A percentile compares a stretch with the other conserved stretches of the same genome.
phyloP scores from a whole-genome alignment of 2,329 filamentous ascomycete species.

The Stenocarpella maydis region DNA sequence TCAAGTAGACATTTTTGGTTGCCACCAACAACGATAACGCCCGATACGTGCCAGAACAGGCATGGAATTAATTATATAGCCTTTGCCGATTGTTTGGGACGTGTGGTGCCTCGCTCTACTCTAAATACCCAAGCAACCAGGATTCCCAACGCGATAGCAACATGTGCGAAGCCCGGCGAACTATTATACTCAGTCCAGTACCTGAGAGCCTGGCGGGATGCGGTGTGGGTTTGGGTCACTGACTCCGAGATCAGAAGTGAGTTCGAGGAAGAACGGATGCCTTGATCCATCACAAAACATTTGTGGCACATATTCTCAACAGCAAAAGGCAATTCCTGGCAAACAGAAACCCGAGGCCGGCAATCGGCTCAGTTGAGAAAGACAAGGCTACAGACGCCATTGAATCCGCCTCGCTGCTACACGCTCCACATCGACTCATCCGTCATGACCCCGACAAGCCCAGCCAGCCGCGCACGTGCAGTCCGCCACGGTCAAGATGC shows the following conservation, averaged over 20 bases:
- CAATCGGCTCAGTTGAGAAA: constrained; percentile 31
- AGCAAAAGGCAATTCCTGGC: constrained; percentile 15
- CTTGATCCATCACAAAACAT: constrained; percentile 6
- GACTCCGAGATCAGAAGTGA: not conserved
- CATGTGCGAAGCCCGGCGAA: not conserved
- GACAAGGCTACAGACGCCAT: constrained; percentile 33
- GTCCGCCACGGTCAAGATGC: constrained; percentile 1
- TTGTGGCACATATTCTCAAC: constrained; percentile 14
- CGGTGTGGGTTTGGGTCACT: not conserved
- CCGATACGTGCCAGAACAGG: not conserved
- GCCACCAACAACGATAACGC: not conserved
- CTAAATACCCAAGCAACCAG: not conserved
- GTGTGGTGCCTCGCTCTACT: constrained; percentile 10
- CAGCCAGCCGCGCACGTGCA: not conserved
- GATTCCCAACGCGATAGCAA: not conserved
- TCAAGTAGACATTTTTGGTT: not conserved
- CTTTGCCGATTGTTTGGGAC: not conserved
- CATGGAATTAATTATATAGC: not conserved
- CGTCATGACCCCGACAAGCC: constrained; percentile 23
- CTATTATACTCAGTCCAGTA: not conserved
- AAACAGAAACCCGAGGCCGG: constrained; percentile 19
- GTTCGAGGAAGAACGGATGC: not conserved
- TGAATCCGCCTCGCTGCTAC: constrained; percentile 21
- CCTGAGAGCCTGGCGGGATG: not conserved
- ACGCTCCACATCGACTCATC: constrained; percentile 29